Evolutionary conservation across 306 rosid genomes (phyloP).

Genomic region (Chamaecrista fasciculata): DNA sequence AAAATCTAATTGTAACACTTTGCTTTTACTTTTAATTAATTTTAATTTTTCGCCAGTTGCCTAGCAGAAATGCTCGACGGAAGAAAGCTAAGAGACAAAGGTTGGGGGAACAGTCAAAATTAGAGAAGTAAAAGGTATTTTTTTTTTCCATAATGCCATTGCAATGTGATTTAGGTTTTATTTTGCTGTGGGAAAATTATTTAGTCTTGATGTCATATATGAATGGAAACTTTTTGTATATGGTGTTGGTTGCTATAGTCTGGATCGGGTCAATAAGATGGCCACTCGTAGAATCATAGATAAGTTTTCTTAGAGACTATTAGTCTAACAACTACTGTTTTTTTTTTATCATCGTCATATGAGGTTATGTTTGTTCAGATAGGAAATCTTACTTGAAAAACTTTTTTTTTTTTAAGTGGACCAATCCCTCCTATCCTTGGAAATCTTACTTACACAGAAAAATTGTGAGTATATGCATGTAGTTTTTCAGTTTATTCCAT

Average conservation of each 20-base stretch:
- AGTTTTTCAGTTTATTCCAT: too few species aligned
- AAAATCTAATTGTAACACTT: background rate
- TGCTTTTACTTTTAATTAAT: background rate
- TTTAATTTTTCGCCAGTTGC: slow-evolving; percentile 45
- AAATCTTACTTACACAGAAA: too few species aligned
- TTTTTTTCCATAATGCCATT: slow-evolving; percentile 12
- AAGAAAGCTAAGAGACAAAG: slow-evolving; percentile 78
- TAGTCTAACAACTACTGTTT: too few species aligned
- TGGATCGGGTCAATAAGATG: slow-evolving; percentile 18
- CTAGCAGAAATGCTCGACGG: slow-evolving; percentile 89
- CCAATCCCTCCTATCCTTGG: too few species aligned
- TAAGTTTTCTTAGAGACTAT: slow-evolving; percentile 22
- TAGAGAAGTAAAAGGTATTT: slow-evolving; percentile 61
- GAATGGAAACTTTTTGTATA: slow-evolving; percentile 3
- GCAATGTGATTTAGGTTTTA: slow-evolving; percentile 23
- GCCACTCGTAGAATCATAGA: slow-evolving; percentile 4
- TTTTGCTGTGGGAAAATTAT: slow-evolving; percentile 1
- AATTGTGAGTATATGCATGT: too few species aligned
- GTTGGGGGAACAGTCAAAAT: slow-evolving; percentile 66
- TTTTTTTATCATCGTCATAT: too few species aligned
- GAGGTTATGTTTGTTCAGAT: too few species aligned
- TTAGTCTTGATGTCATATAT: slow-evolving; percentile 15
- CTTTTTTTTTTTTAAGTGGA: too few species aligned
- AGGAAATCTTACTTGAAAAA: too few species aligned
- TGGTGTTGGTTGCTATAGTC: slow-evolving; percentile 20